Evolutionary conservation across 352 stramenopile genomes (phyloP).

Genomic region (Phytophthora idaei): DNA sequence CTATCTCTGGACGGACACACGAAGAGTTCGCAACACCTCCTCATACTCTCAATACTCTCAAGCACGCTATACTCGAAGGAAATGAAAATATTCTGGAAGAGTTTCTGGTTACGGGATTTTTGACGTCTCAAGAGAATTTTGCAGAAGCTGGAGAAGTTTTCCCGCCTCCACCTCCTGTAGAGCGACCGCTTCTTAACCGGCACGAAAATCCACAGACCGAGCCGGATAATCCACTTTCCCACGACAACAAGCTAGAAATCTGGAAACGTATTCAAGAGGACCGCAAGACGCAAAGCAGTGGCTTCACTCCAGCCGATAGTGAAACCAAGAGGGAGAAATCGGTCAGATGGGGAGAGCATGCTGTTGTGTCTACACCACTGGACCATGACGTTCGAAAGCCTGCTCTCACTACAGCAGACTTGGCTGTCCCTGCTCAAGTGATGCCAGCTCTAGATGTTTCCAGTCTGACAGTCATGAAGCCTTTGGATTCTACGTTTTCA

Average conservation of each 20-base stretch:
- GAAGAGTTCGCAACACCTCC: constrained; percentile 9
- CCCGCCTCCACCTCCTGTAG: constrained; percentile 1
- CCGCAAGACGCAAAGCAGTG: constrained; percentile 34
- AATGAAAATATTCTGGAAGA: constrained; percentile 20
- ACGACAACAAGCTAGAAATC: constrained; percentile 64
- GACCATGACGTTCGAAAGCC: constrained; percentile 13
- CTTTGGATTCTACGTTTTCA: constrained; percentile 2
- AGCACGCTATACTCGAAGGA: constrained; percentile 28
- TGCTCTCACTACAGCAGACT: constrained; percentile 24
- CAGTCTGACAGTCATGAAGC: constrained; percentile 16
- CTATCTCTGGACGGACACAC: constrained; percentile 18
- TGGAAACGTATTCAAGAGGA: constrained; percentile 70
- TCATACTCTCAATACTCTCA: constrained; percentile 14
- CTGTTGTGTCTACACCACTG: background rate
- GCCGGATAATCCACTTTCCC: constrained; percentile 37
- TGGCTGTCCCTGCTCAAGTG: constrained; percentile 8
- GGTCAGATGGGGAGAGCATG: constrained; percentile 20
- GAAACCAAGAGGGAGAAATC: constrained; percentile 12
- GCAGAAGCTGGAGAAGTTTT: background rate
- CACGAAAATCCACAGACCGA: background rate
- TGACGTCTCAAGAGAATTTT: background rate
- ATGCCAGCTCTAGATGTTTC: constrained; percentile 13
- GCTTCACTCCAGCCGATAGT: constrained; percentile 2
- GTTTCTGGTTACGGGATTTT: constrained; percentile 23
- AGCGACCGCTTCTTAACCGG: constrained; percentile 2